These are phyloP conservation scores for Rhynchosporium agropyri DNA, from an alignment of 2,329 filamentous ascomycete species.

Conservation along the genomic window DNA sequence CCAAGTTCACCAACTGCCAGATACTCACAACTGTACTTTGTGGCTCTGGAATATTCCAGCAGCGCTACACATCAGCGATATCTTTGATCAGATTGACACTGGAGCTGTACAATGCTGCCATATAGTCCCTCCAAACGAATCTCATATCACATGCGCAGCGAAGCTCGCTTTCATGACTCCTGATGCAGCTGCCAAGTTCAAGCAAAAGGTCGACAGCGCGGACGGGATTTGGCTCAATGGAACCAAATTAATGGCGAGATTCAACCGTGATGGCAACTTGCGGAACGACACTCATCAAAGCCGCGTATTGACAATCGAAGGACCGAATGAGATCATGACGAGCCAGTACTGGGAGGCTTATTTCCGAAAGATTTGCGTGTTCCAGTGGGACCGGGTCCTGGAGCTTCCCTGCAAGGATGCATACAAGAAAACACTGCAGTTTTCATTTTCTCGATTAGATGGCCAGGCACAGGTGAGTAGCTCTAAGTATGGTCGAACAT, in stretches of 20 bases:
- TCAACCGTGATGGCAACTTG: slow-evolving; percentile 26
- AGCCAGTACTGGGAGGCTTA: slow-evolving; percentile 21
- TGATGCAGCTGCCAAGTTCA: slow-evolving; percentile 21
- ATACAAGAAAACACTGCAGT: slow-evolving; percentile 21
- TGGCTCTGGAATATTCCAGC: slow-evolving; percentile 32
- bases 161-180: slow-evolving; percentile 32
- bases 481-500: too few relatives aligned
- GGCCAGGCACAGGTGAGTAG: slow-evolving; percentile 25
- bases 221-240: slow-evolving; percentile 17
- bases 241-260: slow-evolving; percentile 12
- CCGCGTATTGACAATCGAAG: slow-evolving; percentile 24
- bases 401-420: neutral
- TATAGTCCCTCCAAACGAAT: slow-evolving; percentile 20
- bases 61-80: slow-evolving; percentile 13
- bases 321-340: slow-evolving; percentile 25
- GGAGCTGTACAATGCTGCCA: slow-evolving; percentile 31
- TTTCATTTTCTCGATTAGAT: slow-evolving; percentile 29
- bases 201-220: neutral
- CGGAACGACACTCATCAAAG: slow-evolving; percentile 13
- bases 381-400: slow-evolving; percentile 15
- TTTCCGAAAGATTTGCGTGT: slow-evolving; percentile 23
- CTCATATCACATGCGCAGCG: slow-evolving; percentile 26
- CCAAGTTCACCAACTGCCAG: slow-evolving; percentile 22
- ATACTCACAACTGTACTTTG: slow-evolving; percentile 32
- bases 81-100: slow-evolving; percentile 29